phyloP scores from a whole-genome alignment of 164 flowering plant genomes.

The Magnolia kwangsiensis region DNA sequence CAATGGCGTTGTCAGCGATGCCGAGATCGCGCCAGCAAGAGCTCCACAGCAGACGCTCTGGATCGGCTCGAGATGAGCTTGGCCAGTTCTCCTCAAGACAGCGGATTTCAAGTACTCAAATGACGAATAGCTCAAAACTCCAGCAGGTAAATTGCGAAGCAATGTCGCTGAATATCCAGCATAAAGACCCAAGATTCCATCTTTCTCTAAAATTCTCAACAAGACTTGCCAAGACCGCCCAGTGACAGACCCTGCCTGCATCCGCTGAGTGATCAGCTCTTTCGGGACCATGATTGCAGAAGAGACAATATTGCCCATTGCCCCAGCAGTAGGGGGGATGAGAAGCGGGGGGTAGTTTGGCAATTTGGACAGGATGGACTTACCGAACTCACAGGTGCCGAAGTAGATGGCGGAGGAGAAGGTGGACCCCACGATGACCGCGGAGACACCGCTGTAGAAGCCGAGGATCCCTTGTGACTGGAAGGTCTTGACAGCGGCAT shows the following conservation, averaged over 20 bases:
- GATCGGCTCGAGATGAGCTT: slow-evolving; percentile 56
- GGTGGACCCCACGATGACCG: slow-evolving; percentile 85
- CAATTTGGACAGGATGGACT: slow-evolving; percentile 64
- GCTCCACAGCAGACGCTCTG: slow-evolving; percentile 95
- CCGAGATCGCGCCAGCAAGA: slow-evolving; percentile 91
- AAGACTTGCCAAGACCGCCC: slow-evolving; percentile 91
- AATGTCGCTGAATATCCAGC: slow-evolving; percentile 94
- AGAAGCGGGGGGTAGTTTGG: slow-evolving; percentile 54
- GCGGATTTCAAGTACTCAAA: slow-evolving; percentile 90
- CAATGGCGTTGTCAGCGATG: slow-evolving; percentile 78
- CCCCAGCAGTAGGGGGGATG: slow-evolving; percentile 94
- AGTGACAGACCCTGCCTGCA: slow-evolving; percentile 79
- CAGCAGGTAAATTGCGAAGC: slow-evolving; percentile 89
- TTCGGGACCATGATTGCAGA: slow-evolving; percentile 98
- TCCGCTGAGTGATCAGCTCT: slow-evolving; percentile 84
- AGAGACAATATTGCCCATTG: slow-evolving; percentile 92
- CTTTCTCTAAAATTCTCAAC: slow-evolving; percentile 66
- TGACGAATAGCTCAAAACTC: slow-evolving; percentile 91
- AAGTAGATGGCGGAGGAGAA: slow-evolving; percentile 87
- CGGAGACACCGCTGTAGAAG: slow-evolving; percentile 89
- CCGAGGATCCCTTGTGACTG: slow-evolving; percentile 66
- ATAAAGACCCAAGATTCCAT: slow-evolving; percentile 86
- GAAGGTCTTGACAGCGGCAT: slow-evolving; percentile 77
- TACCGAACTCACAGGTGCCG: slow-evolving; percentile 96
- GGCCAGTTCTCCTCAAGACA: slow-evolving; percentile 56